Percentiles rank a stretch among this genome's conserved stretches.
Conservation (phyloP, 345 rosid species). For the Eucalyptus curtisii region DNA sequence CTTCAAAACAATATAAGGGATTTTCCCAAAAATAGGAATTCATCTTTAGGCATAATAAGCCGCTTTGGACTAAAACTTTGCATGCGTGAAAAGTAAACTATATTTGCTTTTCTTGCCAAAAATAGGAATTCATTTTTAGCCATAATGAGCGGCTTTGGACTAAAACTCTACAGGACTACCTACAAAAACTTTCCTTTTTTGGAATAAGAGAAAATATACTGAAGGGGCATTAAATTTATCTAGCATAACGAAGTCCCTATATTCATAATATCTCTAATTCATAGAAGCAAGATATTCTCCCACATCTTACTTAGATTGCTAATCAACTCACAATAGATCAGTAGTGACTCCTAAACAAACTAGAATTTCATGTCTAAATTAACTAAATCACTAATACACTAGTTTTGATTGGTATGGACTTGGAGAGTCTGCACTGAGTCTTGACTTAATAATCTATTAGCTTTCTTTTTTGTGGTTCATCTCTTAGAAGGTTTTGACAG, state of each 20-base stretch:
- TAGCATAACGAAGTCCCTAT: neutral
- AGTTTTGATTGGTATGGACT: neutral
- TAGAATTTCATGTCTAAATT: neutral
- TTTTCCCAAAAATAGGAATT: no score
- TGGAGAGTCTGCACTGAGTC: neutral
- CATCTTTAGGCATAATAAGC: no score
- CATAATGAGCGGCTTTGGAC: neutral
- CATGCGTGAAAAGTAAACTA: no score
- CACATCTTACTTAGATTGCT: neutral
- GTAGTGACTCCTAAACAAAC: neutral
- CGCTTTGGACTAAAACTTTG: no score
- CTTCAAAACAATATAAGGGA: no score
- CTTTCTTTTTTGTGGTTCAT: no score
- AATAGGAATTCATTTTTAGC: no score
- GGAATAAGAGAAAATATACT: no score
- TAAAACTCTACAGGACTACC: neutral
- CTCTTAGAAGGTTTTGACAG: no score
- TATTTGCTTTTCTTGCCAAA: no score
- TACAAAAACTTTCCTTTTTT: no score
- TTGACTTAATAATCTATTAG: neutral
- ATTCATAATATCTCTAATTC: neutral
- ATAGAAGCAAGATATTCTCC: neutral
- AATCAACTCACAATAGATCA: neutral
- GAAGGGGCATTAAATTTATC: neutral
- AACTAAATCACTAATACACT: neutral